Conservation (phyloP, 768 basidiomycete species). For the Pleurotus ostreatus region DNA sequence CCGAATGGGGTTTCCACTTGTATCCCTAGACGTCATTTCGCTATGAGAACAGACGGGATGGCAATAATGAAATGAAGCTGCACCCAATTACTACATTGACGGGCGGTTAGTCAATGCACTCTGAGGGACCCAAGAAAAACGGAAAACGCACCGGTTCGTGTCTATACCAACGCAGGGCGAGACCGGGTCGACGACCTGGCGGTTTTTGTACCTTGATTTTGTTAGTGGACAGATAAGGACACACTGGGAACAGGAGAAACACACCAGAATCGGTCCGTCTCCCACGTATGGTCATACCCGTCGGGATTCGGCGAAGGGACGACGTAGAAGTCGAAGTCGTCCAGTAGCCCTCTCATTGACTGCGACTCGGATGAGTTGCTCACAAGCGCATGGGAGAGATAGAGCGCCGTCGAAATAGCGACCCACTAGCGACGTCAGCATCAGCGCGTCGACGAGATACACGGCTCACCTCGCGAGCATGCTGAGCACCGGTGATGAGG, state of each 20-base stretch:
- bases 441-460: slow-evolving; percentile 1
- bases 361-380: slow-evolving; percentile 40
- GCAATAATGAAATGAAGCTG: slow-evolving; percentile 6
- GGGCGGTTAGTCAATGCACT: too few species aligned
- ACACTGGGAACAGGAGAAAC: slow-evolving; percentile 9
- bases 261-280: slow-evolving; percentile 61
- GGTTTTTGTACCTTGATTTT: slow-evolving; percentile 60
- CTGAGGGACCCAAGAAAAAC: too few species aligned
- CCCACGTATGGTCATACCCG: slow-evolving; percentile 75
- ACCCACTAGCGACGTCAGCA: slow-evolving; percentile 60
- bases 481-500: slow-evolving; percentile 69
- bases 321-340: slow-evolving; percentile 61
- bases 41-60: slow-evolving; percentile 1
- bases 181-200: slow-evolving; percentile 45
- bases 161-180: slow-evolving; percentile 67
- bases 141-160: slow-evolving; percentile 57
- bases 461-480: slow-evolving; percentile 60
- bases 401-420: slow-evolving; percentile 68
- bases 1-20: slow-evolving; percentile 49
- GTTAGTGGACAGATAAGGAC: neutral
- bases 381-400: slow-evolving; percentile 69
- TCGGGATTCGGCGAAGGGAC: slow-evolving; percentile 68
- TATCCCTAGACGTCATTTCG: slow-evolving; percentile 45
- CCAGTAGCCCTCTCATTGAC: slow-evolving; percentile 46
- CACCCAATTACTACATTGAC: slow-evolving; percentile 55